Percentiles rank a stretch among this genome's conserved stretches.
Conservation (phyloP, 73 alveolate species). For the Uronychia setigera region DNA sequence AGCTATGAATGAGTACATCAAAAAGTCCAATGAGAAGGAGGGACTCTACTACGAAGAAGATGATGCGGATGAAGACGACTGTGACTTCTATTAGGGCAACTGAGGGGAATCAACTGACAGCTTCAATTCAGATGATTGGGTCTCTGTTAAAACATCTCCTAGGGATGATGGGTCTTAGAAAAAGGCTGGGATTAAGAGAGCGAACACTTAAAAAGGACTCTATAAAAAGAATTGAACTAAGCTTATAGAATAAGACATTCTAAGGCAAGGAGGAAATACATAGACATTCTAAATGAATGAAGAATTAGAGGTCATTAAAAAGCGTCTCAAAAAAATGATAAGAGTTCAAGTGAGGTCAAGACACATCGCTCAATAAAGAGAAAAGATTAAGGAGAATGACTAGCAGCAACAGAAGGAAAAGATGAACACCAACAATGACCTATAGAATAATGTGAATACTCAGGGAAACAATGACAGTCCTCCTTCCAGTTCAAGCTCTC, state of each 20-base stretch:
- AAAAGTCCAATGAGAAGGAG: neutral
- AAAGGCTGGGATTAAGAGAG: neutral
- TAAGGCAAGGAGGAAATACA: neutral
- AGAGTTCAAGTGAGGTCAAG: neutral
- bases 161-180: neutral
- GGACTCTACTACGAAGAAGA: neutral
- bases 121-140: neutral
- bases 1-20: conserved; percentile 2
- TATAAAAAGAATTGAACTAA: neutral
- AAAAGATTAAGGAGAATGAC: neutral
- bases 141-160: neutral
- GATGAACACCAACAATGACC: neutral
- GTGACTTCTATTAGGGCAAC: neutral
- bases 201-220: neutral
- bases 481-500: neutral
- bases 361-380: neutral
- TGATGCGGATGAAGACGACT: neutral
- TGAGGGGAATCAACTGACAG: neutral
- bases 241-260: neutral
- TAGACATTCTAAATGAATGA: neutral
- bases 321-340: neutral
- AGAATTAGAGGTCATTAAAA: neutral
- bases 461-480: no score
- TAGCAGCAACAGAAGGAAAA: neutral
- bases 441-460: no score